A percentile compares a stretch with the other conserved stretches of the same genome.
Conservation (phyloP, 495 filamentous ascomycete genomes). For the Trichocladium uniseriatum region DNA sequence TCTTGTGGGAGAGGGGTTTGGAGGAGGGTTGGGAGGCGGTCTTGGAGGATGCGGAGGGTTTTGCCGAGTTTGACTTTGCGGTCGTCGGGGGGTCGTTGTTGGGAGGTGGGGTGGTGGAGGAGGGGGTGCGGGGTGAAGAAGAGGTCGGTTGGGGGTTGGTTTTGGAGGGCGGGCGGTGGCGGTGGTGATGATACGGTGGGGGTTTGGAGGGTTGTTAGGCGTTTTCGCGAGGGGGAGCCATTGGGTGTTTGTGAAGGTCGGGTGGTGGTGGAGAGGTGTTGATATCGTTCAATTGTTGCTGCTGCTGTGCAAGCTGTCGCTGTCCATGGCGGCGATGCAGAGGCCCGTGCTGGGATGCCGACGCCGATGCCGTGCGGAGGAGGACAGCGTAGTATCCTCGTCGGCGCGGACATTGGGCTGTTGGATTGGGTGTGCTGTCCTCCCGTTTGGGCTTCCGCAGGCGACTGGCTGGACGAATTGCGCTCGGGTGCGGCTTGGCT, state of each 20-base stretch:
- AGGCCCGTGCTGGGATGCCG: too few species aligned
- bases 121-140: slow-evolving; percentile 5
- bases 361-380: neutral
- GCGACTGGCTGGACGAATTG: neutral
- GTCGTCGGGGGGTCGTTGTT: slow-evolving; percentile 50
- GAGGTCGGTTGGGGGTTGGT: neutral
- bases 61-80: slow-evolving; percentile 83
- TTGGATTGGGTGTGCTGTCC: neutral
- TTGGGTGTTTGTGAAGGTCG: too few species aligned
- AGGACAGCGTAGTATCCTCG: slow-evolving; percentile 7
- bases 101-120: slow-evolving; percentile 2
- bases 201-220: neutral
- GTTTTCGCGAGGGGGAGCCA: too few species aligned
- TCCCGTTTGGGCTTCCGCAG: neutral
- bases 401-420: slow-evolving; percentile 2
- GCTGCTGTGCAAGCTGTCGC: too few species aligned
- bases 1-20: slow-evolving; percentile 73
- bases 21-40: slow-evolving; percentile 76
- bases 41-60: slow-evolving; percentile 78
- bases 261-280: too few species aligned
- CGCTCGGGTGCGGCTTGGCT: neutral
- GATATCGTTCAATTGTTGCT: too few species aligned
- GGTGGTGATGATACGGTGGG: neutral
- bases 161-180: neutral
- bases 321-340: slow-evolving; percentile 2